Base-by-base conservation (phyloP, 2,329 filamentous ascomycete species). In the Xylariaceae sp. region DNA sequence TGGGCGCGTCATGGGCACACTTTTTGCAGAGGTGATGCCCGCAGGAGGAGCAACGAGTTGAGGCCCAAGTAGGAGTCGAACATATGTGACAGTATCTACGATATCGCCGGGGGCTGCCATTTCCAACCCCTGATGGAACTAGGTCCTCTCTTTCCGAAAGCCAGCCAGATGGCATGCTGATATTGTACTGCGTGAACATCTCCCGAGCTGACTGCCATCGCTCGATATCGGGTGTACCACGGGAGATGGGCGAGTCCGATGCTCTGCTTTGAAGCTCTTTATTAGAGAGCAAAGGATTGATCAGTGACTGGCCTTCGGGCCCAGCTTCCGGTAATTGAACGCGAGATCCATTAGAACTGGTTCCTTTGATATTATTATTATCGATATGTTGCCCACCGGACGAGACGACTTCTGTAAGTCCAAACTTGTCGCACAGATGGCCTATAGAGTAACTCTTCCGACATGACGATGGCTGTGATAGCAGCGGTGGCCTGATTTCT, bases 1-100 rank as follows among this genome's bases (percentile, higher is more conserved):
- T 50, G 2, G 65, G 61, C 9, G 71, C 53, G 47, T 75, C 70
- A 41, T 68, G 71, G 8, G 64, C 68, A 58, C 79, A 82, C 51
- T 74, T 74, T 30, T 66, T 57, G 59, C 79, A 83, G 15, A 79
- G 72, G 9, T 69, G 71, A 62, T 83, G 80, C 1, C 76, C 77
- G 58, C 80, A 83, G 40, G 71, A 71, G 29, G 68, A 63, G 58
- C 79, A 83, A 43, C 70, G 70, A 8, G 67, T 67, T 29, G 69
- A 67, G 12, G 69, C 66, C 42, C 62, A 67, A 36, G 75, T 70
- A 39, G 67, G 68, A 42, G 72, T 70, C 12, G 73, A 74, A 59
- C 79, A 83, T 9, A 77, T 66, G 59, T 81, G 80, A 55, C 80
- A 83, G 22, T 75, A 65, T 49, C 71, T 73, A 39, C 65, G 62